Conservation (phyloP, 2,329 filamentous ascomycete genomes). For the Fusarium mexicanum region DNA sequence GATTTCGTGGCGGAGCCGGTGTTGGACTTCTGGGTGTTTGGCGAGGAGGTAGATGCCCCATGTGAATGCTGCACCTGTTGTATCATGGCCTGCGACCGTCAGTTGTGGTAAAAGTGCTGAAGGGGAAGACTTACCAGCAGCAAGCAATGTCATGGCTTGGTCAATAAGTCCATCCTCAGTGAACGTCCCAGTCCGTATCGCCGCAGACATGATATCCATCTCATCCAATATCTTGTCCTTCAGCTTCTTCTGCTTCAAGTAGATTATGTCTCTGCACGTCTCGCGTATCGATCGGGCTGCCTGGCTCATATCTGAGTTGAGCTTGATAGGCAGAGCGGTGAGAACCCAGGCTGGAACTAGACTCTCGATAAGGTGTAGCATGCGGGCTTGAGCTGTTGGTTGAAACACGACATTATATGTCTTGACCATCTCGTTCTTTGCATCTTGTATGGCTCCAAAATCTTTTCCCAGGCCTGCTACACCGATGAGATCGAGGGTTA, state of each 20-base stretch:
- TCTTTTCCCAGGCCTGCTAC: conserved; percentile 75
- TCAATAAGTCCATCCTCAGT: conserved; percentile 81
- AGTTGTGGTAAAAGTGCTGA: accelerated
- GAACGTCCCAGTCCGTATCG: conserved; percentile 78
- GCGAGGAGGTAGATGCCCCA: conserved; percentile 77
- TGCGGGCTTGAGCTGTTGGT: conserved; percentile 59
- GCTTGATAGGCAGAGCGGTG: conserved; percentile 71
- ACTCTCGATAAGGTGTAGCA: conserved; percentile 67
- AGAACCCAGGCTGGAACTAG: conserved; percentile 72
- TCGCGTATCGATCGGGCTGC: conserved; percentile 69
- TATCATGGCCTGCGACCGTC: conserved; percentile 70
- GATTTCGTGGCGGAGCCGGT: conserved; percentile 74
- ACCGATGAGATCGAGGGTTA: conserved; percentile 79
- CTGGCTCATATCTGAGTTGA: conserved; percentile 71
- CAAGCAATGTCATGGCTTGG: conserved; percentile 90
- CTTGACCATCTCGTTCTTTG: conserved; percentile 64
- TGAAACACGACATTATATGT: conserved; percentile 66
- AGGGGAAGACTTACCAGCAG: conserved; percentile 39
- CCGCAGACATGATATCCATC: conserved; percentile 82
- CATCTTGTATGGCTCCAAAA: conserved; percentile 71
- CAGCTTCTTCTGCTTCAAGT: conserved; percentile 69
- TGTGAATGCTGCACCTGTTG: conserved; percentile 76
- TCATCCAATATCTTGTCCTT: conserved; percentile 59
- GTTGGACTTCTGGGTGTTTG: conserved; percentile 71
- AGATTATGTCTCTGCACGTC: conserved; percentile 74